Evolutionary conservation across 2,329 filamentous ascomycete species (phyloP).

Genomic region (Epichloe glyceriae): DNA sequence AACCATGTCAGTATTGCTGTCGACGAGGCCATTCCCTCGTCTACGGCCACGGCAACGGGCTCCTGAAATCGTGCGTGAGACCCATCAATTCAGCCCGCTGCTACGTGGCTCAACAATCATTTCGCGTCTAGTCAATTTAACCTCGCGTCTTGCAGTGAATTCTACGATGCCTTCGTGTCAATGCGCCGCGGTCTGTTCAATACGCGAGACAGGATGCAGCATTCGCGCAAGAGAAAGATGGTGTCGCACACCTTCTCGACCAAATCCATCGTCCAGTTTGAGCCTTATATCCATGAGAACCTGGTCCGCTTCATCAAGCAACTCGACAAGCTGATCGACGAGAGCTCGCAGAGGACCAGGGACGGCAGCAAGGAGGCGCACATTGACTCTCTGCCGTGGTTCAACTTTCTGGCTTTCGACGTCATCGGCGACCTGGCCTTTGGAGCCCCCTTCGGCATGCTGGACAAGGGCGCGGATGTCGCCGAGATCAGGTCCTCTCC

Average conservation of each 20-base stretch:
- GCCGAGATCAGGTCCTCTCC: slow-evolving; percentile 57
- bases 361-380: slow-evolving; percentile 49
- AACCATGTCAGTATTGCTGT: slow-evolving; percentile 75
- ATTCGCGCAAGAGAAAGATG: slow-evolving; percentile 80
- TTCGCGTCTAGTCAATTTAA: slow-evolving; percentile 5
- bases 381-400: slow-evolving; percentile 69
- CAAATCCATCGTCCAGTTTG: slow-evolving; percentile 72
- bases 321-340: slow-evolving; percentile 50
- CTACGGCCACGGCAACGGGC: slow-evolving; percentile 70
- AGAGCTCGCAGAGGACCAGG: slow-evolving; percentile 31
- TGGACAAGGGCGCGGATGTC: slow-evolving; percentile 60
- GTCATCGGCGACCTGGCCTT: slow-evolving; percentile 38
- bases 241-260: slow-evolving; percentile 77
- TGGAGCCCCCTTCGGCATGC: slow-evolving; percentile 49
- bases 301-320: slow-evolving; percentile 59
- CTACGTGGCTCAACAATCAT: no score
- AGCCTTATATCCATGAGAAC: slow-evolving; percentile 77
- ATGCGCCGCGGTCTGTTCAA: slow-evolving; percentile 83
- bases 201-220: slow-evolving; percentile 67
- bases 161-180: slow-evolving; percentile 85
- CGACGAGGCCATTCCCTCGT: slow-evolving; percentile 61
- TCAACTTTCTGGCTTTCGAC: slow-evolving; percentile 41
- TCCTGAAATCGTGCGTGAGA: slow-evolving; percentile 48
- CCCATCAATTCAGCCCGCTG: background rate
- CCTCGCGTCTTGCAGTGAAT: slow-evolving; percentile 41